Conservation (phyloP, 2,329 filamentous ascomycete species). For the Claviceps cyperi region DNA sequence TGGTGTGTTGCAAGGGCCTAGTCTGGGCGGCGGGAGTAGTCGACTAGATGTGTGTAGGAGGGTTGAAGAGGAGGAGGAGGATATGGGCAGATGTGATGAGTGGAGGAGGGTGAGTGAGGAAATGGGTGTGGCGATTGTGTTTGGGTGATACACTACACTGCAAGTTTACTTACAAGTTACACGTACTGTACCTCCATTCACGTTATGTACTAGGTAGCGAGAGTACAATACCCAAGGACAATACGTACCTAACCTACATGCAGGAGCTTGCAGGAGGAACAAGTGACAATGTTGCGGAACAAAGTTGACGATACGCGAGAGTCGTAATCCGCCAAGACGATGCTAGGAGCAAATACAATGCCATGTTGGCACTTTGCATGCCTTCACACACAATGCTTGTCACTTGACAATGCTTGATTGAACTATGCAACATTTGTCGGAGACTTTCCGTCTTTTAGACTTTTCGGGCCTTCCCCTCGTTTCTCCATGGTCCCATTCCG, state of each 20-base stretch:
- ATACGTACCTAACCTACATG: too few species aligned
- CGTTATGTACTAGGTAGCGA: too few species aligned
- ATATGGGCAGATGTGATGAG: constrained; percentile 21
- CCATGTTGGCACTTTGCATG: background rate
- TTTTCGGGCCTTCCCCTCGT: background rate
- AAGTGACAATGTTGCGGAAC: too few species aligned
- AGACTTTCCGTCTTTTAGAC: background rate
- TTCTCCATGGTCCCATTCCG: background rate
- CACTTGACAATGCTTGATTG: background rate
- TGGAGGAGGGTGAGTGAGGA: constrained; percentile 44
- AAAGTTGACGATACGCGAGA: too few species aligned
- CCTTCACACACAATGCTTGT: background rate
- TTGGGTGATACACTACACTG: constrained; percentile 28
- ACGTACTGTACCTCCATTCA: too few species aligned
- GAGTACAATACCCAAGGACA: too few species aligned
- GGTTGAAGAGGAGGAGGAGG: too few species aligned
- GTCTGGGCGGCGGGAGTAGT: too few species aligned
- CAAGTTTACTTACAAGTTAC: too few species aligned
- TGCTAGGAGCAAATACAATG: background rate
- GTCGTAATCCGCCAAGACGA: background rate
- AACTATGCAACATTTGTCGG: background rate
- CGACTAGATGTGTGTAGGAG: too few species aligned
- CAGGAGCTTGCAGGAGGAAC: too few species aligned
- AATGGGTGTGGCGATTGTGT: constrained; percentile 44
- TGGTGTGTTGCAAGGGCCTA: background rate